A percentile compares a stretch with the other conserved stretches of the same genome.
Evolutionary conservation across 2,329 filamentous ascomycete species (phyloP).

Genomic region (Macrophomina phaseolina): DNA sequence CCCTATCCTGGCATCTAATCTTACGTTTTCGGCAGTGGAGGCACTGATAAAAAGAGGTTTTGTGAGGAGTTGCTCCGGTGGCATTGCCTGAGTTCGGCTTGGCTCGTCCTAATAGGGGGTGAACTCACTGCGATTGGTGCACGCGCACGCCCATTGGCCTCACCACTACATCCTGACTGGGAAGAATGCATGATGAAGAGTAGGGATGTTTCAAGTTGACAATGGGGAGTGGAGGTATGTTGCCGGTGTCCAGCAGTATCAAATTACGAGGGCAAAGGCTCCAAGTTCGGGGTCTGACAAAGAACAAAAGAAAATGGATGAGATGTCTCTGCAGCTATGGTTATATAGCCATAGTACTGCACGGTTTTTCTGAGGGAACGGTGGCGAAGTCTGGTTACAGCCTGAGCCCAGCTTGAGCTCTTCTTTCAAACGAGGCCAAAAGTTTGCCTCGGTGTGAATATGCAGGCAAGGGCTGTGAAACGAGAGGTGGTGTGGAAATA

Average conservation of each 20-base stretch:
- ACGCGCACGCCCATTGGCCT: background rate
- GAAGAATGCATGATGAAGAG: background rate
- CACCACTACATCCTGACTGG: background rate
- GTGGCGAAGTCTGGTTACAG: too few species aligned
- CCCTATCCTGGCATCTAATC: slow-evolving; percentile 1
- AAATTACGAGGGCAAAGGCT: background rate
- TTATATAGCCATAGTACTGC: background rate
- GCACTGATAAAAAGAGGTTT: background rate
- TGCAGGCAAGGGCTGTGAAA: background rate
- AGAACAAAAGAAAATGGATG: background rate
- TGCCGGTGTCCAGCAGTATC: background rate
- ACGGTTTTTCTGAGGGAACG: background rate
- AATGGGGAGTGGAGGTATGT: background rate
- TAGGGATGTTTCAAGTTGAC: background rate
- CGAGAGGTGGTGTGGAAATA: background rate
- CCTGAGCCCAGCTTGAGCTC: background rate
- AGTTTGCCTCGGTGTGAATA: too few species aligned
- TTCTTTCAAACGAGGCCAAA: background rate
- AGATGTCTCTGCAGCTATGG: background rate
- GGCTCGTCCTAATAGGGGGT: background rate
- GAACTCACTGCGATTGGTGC: slow-evolving; percentile 5
- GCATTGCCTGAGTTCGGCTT: background rate
- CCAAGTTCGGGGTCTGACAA: background rate
- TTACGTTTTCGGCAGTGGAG: slow-evolving; percentile 14
- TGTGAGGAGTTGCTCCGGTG: background rate